phyloP scores from a whole-genome alignment of 2,329 filamentous ascomycete species.

The Fusarium begoniae region DNA sequence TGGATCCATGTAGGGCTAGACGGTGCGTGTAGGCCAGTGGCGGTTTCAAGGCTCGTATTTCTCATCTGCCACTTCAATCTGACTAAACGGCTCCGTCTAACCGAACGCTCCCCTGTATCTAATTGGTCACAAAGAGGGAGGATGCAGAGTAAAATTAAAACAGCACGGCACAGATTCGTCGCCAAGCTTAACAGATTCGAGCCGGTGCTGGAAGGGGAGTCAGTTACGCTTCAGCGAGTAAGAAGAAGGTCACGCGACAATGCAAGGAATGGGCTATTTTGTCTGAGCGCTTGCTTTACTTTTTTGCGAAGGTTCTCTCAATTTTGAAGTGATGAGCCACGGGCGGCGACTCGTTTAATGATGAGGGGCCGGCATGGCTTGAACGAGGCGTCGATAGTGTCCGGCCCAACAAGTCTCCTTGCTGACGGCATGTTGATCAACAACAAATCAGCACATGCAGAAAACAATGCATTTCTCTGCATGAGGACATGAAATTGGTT shows the following conservation, averaged over 20 bases:
- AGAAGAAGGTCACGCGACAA: not conserved
- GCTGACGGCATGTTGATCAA: not conserved
- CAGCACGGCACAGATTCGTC: not conserved
- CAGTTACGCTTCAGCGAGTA: not conserved
- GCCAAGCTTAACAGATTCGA: not conserved
- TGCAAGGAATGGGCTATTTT: not conserved
- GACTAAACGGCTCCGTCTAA: conserved; percentile 14
- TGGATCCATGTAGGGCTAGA: conserved; percentile 9
- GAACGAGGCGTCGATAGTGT: not conserved
- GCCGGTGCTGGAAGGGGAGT: not conserved
- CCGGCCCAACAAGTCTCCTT: not conserved
- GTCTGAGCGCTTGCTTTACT: not conserved
- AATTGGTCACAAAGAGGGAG: not conserved
- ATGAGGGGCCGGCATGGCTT: not conserved
- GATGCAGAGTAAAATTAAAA: not conserved
- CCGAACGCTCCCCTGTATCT: not conserved
- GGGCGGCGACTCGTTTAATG: not conserved
- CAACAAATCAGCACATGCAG: not conserved
- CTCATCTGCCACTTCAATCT: not conserved
- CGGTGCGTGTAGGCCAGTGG: conserved; percentile 5
- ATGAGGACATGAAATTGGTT: not conserved
- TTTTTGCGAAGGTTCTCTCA: not conserved
- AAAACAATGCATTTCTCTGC: not conserved
- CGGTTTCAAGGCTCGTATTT: conserved; percentile 28
- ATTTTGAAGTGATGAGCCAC: not conserved